Conservation (phyloP, 352 stramenopile species). For the Pythium apleroticum region DNA sequence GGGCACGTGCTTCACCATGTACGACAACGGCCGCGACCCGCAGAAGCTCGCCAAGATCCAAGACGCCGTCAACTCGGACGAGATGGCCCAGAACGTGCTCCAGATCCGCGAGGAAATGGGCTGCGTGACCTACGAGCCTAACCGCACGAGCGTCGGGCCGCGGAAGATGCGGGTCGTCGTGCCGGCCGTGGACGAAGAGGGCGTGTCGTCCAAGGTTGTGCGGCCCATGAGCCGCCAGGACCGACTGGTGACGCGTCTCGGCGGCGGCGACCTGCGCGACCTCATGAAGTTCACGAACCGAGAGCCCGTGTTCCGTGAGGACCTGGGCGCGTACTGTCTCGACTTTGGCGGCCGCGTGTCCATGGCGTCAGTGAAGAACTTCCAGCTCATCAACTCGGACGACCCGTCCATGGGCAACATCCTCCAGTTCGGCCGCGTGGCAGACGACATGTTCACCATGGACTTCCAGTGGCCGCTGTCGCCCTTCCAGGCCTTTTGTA, state of each 20-base stretch:
- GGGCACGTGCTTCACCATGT: conserved; percentile 85
- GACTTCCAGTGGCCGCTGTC: conserved; percentile 90
- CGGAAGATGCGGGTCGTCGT: conserved; percentile 87
- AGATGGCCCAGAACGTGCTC: conserved; percentile 76
- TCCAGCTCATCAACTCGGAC: conserved; percentile 85
- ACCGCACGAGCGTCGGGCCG: conserved; percentile 81
- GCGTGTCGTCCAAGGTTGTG: conserved; percentile 77
- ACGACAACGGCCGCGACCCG: conserved; percentile 86
- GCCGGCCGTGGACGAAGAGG: conserved; percentile 80
- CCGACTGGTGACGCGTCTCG: conserved; percentile 72
- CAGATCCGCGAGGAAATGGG: conserved; percentile 86
- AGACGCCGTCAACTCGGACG: conserved; percentile 71
- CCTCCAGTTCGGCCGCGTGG: conserved; percentile 86
- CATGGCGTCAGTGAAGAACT: conserved; percentile 88
- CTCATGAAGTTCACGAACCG: conserved; percentile 89
- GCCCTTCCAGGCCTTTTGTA: conserved; percentile 86
- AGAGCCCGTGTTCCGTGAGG: conserved; percentile 83
- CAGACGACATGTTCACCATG: conserved; percentile 91
- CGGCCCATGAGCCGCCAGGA: conserved; percentile 84
- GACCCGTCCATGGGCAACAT: conserved; percentile 86
- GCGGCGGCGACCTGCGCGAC: conserved; percentile 70
- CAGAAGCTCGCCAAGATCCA: conserved; percentile 89
- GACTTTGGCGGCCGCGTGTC: conserved; percentile 86
- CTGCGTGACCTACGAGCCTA: conserved; percentile 86
- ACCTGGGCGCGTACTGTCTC: conserved; percentile 83